These are phyloP conservation scores for Prunus padus DNA, from an alignment of 306 rosid genomes.

Conservation along the genomic window DNA sequence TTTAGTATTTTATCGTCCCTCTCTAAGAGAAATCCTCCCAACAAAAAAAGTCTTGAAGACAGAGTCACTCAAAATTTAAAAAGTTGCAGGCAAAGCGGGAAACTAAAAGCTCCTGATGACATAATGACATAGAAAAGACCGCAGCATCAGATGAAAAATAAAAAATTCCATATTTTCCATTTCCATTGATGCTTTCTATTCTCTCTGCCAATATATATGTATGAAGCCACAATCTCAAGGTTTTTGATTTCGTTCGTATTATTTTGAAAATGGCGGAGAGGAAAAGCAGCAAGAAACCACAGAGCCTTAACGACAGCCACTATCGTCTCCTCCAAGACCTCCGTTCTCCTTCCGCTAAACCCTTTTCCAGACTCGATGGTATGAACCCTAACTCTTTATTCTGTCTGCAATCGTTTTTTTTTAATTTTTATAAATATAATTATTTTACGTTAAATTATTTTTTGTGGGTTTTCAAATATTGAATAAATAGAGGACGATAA, in stretches of 20 bases:
- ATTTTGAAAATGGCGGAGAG: conserved; percentile 48
- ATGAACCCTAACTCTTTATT: not conserved
- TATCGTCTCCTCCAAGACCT: conserved; percentile 78
- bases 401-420: no score
- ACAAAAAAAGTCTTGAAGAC: no score
- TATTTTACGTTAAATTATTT: not conserved
- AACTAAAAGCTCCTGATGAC: not conserved
- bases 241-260: not conserved
- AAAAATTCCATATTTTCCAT: no score
- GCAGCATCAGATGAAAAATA: not conserved
- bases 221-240: not conserved
- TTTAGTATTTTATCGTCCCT: no score
- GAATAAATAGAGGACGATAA: conserved; percentile 6
- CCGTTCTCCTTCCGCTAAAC: conserved; percentile 60
- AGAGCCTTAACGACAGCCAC: conserved; percentile 81
- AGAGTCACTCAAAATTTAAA: no score
- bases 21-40: no score
- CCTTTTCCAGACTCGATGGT: conserved; percentile 32
- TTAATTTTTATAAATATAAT: not conserved
- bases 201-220: not conserved
- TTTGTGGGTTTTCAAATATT: not conserved
- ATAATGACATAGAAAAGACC: not conserved
- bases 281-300: conserved; percentile 43
- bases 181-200: not conserved
- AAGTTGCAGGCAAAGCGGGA: not conserved